Evolutionary conservation across 345 rosid genomes (phyloP).

Genomic region (Hibiscus syriacus): DNA sequence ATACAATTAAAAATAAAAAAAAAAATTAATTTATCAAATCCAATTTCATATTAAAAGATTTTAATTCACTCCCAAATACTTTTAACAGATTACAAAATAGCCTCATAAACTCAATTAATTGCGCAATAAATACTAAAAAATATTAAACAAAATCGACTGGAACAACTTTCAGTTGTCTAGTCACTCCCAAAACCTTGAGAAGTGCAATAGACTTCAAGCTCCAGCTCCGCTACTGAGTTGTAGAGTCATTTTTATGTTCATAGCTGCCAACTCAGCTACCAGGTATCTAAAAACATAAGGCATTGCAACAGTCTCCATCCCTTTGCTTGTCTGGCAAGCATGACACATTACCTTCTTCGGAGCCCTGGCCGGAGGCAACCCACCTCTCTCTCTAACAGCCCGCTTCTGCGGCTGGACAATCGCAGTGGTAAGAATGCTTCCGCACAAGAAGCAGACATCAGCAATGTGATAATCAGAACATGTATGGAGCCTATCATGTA

Average conservation of each 20-base stretch:
- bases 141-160: too few relatives aligned
- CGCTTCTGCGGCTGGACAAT: constrained; percentile 52
- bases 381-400: constrained; percentile 39
- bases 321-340: constrained; percentile 73
- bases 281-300: constrained; percentile 90
- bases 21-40: too few relatives aligned
- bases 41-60: too few relatives aligned
- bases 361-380: constrained; percentile 62
- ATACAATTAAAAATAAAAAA: too few relatives aligned
- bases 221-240: constrained; percentile 42
- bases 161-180: too few relatives aligned
- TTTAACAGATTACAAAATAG: too few relatives aligned
- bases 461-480: constrained; percentile 91
- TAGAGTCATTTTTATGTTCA: constrained; percentile 84
- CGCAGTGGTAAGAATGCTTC: constrained; percentile 76
- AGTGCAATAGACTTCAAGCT: too few relatives aligned
- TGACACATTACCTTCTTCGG: constrained; percentile 66
- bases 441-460: constrained; percentile 76
- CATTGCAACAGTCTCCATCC: constrained; percentile 92
- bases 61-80: too few relatives aligned
- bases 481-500: constrained; percentile 91
- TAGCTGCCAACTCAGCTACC: constrained; percentile 86
- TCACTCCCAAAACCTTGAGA: too few relatives aligned
- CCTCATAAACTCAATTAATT: too few relatives aligned
- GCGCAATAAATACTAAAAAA: too few relatives aligned